These are phyloP conservation scores for Phalaenopsis equestris DNA, from an alignment of 106 monocot genomes.

Conservation along the genomic window DNA sequence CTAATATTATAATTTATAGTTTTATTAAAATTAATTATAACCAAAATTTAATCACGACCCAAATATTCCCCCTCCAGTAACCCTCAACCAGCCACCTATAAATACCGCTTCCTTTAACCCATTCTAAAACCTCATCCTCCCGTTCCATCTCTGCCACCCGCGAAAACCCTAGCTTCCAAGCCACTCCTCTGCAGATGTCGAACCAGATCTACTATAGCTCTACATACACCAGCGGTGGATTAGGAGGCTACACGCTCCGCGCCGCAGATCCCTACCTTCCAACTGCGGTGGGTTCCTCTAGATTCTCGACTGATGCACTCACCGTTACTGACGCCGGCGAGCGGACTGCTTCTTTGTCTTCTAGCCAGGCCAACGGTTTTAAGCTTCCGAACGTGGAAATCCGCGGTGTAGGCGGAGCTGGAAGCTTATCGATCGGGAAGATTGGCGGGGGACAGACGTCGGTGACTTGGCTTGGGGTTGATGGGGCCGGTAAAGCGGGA, in stretches of 20 bases:
- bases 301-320: neutral
- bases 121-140: neutral
- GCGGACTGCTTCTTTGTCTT: constrained; percentile 6
- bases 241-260: neutral
- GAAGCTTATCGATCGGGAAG: neutral
- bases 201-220: constrained; percentile 19
- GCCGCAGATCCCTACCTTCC: constrained; percentile 12
- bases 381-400: constrained; percentile 5
- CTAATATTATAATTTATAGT: no score
- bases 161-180: constrained; percentile 8
- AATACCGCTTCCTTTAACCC: neutral
- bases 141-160: neutral
- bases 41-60: neutral
- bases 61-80: neutral
- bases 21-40: no score
- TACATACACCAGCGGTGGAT: neutral
- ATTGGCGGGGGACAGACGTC: neutral
- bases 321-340: constrained; percentile 8
- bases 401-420: neutral
- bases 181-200: constrained; percentile 3
- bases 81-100: neutral
- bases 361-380: constrained; percentile 5
- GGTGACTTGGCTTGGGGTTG: constrained; percentile 5
- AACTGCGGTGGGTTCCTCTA: neutral
- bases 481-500: constrained; percentile 6